These are phyloP conservation scores for Aspergillus vadensis DNA, from an alignment of 2,329 filamentous ascomycete genomes.

Conservation along the genomic window DNA sequence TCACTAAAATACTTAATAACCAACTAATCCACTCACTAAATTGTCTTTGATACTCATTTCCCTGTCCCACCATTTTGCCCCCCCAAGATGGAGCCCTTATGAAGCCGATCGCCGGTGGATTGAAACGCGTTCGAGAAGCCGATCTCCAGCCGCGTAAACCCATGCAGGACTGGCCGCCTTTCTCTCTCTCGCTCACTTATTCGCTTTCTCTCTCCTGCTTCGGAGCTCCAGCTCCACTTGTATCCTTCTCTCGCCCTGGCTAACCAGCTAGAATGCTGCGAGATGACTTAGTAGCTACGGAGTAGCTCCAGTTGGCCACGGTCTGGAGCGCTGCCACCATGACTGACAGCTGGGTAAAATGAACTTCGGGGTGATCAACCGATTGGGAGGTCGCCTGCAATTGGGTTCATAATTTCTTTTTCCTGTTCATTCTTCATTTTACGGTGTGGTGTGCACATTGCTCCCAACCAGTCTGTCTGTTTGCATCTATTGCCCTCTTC, in stretches of 20 bases:
- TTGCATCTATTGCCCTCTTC: not conserved
- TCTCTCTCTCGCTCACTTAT: not conserved
- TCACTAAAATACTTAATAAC: not conserved
- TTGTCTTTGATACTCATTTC: not conserved
- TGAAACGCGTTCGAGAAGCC: constrained; percentile 17
- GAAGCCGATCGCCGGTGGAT: constrained; percentile 9
- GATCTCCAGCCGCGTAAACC: constrained; percentile 12
- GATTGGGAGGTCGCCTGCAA: not conserved
- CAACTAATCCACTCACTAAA: not conserved
- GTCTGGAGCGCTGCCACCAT: constrained; percentile 7
- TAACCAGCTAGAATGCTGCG: not conserved
- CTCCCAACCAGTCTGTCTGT: not conserved
- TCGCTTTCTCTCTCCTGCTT: too few species aligned
- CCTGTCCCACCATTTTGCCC: constrained; percentile 1
- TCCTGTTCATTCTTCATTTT: not conserved
- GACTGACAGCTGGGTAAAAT: not conserved
- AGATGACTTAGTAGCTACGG: not conserved
- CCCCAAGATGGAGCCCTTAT: constrained; percentile 6
- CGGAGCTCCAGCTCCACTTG: constrained; percentile 11
- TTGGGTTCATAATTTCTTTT: not conserved
- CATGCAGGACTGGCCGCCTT: not conserved
- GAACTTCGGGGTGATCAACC: constrained; percentile 1
- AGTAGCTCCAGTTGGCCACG: not conserved
- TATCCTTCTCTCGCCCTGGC: not conserved
- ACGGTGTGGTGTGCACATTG: not conserved